Percentiles rank a stretch among this genome's conserved stretches.
phyloP scores from a whole-genome alignment of 2,329 filamentous ascomycete genomes.

The Clonostachys byssicola region DNA sequence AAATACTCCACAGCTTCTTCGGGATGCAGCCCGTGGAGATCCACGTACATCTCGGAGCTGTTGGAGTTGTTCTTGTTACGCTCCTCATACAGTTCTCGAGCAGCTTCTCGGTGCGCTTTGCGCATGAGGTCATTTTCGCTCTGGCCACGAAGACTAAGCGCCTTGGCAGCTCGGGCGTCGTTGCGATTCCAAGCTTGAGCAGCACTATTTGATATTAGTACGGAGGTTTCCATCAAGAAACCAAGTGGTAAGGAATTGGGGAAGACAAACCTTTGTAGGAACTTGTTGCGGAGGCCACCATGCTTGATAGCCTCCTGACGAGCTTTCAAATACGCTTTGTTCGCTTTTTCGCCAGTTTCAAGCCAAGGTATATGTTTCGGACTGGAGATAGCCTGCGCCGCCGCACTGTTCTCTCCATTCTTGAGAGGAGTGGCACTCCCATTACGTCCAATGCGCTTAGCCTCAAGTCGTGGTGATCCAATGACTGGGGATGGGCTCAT shows the following conservation, averaged over 20 bases:
- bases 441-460: constrained; percentile 57
- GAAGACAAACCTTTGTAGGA: constrained; percentile 74
- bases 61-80: constrained; percentile 68
- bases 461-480: constrained; percentile 50
- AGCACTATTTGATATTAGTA: constrained; percentile 50
- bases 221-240: neutral
- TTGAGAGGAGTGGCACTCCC: constrained; percentile 61
- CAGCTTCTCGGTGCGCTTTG: constrained; percentile 92
- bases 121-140: constrained; percentile 97
- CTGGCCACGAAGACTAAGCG: constrained; percentile 87
- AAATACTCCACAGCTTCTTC: constrained; percentile 96
- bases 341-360: constrained; percentile 85
- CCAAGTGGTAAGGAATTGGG: neutral
- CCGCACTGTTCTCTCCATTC: constrained; percentile 72
- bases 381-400: constrained; percentile 77
- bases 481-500: constrained; percentile 86
- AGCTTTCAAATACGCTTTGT: constrained; percentile 92
- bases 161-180: constrained; percentile 92
- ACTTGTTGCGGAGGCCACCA: constrained; percentile 93
- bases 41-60: constrained; percentile 79
- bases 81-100: constrained; percentile 86
- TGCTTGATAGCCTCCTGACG: constrained; percentile 96
- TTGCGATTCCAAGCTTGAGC: constrained; percentile 99
- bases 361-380: constrained; percentile 96
- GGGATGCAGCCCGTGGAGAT: constrained; percentile 96